These are phyloP conservation scores for Trypanosoma melophagium DNA, from an alignment of 208 protist species.

Conservation along the genomic window DNA sequence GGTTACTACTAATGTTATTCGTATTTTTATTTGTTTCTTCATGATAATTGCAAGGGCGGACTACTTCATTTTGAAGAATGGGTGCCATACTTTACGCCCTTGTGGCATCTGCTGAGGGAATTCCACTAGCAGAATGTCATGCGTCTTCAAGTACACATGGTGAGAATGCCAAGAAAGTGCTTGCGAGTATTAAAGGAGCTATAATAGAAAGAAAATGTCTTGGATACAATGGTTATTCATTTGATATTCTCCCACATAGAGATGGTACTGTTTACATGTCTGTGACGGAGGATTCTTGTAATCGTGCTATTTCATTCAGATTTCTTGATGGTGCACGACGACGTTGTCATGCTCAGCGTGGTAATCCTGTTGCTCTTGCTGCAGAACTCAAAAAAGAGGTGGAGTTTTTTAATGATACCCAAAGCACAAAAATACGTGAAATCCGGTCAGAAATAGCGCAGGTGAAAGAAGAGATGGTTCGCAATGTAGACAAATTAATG, in stretches of 20 bases:
- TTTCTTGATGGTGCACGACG: conserved; percentile 13
- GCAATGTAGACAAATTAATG: conserved; percentile 43
- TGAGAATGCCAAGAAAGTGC: conserved; percentile 17
- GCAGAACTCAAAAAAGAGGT: conserved; percentile 21
- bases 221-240: conserved; percentile 20
- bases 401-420: conserved; percentile 29
- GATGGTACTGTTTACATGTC: conserved; percentile 27
- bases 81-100: conserved; percentile 20
- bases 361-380: conserved; percentile 13
- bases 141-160: conserved; percentile 1
- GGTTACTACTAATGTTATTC: not conserved
- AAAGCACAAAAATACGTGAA: conserved; percentile 33
- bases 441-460: conserved; percentile 29
- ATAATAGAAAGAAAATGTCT: conserved; percentile 19
- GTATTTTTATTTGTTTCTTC: conserved; percentile 8
- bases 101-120: conserved; percentile 16
- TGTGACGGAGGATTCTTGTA: conserved; percentile 23
- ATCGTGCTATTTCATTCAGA: conserved; percentile 16
- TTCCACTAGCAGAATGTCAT: conserved; percentile 14
- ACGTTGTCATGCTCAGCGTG: conserved; percentile 6
- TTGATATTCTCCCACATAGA: conserved; percentile 22
- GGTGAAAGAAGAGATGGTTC: conserved; percentile 34
- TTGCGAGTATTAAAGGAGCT: conserved; percentile 13
- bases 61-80: conserved; percentile 1
- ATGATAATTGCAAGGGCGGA: not conserved